Evolutionary conservation across 345 rosid genomes (phyloP).

Genomic region (Euphorbia pulcherrima): DNA sequence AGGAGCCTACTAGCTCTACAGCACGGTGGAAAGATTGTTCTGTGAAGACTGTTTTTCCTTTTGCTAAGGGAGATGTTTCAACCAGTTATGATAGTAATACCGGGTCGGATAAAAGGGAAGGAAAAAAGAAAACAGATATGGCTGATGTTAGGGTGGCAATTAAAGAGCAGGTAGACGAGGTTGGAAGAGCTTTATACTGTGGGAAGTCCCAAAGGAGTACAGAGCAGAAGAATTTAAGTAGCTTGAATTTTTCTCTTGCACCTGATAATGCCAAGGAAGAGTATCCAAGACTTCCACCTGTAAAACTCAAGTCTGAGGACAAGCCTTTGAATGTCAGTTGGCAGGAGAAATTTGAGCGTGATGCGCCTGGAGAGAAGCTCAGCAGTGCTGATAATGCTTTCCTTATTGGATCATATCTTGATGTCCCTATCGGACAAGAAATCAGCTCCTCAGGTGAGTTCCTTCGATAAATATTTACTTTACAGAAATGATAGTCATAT

Average conservation of each 20-base stretch:
- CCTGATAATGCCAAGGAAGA: conserved; percentile 72
- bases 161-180: conserved; percentile 88
- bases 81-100: conserved; percentile 37
- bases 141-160: conserved; percentile 52
- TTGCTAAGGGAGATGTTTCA: conserved; percentile 49
- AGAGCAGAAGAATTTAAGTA: conserved; percentile 46
- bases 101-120: conserved; percentile 55
- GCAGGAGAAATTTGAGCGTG: conserved; percentile 82
- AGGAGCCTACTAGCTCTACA: conserved; percentile 41
- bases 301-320: conserved; percentile 90
- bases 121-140: conserved; percentile 53
- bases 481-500: background rate
- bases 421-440: conserved; percentile 95
- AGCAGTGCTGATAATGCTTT: conserved; percentile 57
- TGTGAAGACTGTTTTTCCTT: conserved; percentile 67
- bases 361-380: conserved; percentile 53
- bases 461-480: background rate
- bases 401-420: conserved; percentile 80
- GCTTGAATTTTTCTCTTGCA: conserved; percentile 48
- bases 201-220: conserved; percentile 53
- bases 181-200: conserved; percentile 71
- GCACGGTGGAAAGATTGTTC: conserved; percentile 67
- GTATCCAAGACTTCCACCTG: conserved; percentile 91
- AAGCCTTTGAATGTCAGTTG: conserved; percentile 62
- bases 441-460: conserved; percentile 79